Base-by-base conservation (phyloP, 2,329 filamentous ascomycete genomes). In the Tolypocladium ovalisporum region DNA sequence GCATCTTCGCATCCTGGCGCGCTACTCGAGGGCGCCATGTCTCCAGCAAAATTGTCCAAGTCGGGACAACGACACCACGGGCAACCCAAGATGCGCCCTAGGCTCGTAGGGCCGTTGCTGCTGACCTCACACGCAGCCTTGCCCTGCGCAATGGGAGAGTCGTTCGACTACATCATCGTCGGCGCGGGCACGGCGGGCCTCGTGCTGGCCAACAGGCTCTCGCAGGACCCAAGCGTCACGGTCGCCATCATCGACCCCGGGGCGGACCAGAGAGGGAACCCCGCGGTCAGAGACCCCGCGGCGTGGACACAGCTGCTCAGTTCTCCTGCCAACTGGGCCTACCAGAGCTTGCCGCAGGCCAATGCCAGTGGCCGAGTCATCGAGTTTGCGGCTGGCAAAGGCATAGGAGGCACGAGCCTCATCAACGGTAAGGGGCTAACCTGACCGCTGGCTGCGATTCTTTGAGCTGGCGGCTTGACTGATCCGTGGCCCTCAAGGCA, bases 201-300 rank as follows among this genome's bases (percentile, higher is more conserved):
- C 1, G 64, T 72, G 4, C 57, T 75, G 7, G 72, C 72, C 15
- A 73, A 71, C 61, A 66, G 72, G 6, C 65, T 74, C 4, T 69
- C 70, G 1, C 68, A 69, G 40, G 62, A 74, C 54, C 65, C 68
- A 1, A 57, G 56, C n/a, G 57, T 68, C 12, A 65, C 62, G 4
- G 70, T 76, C 3, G 66, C 67, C 0, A 65, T 75, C 34, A 66
- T 76, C 36, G 73, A 76, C 56, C 66, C 71, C 0, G 73, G 73
- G 10, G 59, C 59, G 5, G 71, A 74, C 24, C 67, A 70, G 39
- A 67, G 68, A 7, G 57, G 65, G 37, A 72, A 74, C 55, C 60
- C 64, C 22, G 67, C 68, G 37, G 68, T 74, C 12, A 68, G 64
- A 17, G 64, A 70, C 34, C 62, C 66, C 4, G 58, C 59, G 17